A percentile compares a stretch with the other conserved stretches of the same genome.
phyloP scores from a whole-genome alignment of 2,329 filamentous ascomycete genomes.

The Pyrenophora tritici-repentis region DNA sequence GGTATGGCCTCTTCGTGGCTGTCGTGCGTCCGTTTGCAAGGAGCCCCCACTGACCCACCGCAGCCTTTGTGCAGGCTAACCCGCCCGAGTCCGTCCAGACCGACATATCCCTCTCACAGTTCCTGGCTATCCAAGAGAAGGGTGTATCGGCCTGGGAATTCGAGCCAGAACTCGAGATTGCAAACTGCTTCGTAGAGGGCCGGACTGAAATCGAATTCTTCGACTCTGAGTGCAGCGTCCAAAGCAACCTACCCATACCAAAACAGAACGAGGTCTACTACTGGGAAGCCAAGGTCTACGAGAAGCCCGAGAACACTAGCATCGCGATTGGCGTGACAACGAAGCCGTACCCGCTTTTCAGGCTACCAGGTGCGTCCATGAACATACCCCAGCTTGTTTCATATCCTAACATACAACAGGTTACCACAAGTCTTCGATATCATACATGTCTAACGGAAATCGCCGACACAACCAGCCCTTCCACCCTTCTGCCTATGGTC shows the following conservation, averaged over 20 bases:
- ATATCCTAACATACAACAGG: conserved; percentile 57
- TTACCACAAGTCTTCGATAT: conserved; percentile 89
- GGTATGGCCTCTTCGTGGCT: conserved; percentile 61
- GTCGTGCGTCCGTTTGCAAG: background rate
- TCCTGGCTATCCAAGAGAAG: conserved; percentile 97
- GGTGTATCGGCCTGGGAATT: conserved; percentile 99
- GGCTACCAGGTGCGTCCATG: conserved; percentile 75
- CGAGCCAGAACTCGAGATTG: conserved; percentile 97
- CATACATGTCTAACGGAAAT: conserved; percentile 85
- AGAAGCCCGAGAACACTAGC: conserved; percentile 87
- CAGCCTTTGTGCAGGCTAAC: conserved; percentile 92
- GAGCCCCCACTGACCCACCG: conserved; percentile 11
- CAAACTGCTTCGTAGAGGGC: conserved; percentile 96
- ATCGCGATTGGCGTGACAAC: conserved; percentile 94
- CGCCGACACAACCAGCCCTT: conserved; percentile 95
- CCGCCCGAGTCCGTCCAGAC: conserved; percentile 94
- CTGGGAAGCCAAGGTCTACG: conserved; percentile 98
- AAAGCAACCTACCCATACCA: conserved; percentile 93
- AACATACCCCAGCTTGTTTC: background rate
- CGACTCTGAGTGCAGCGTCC: conserved; percentile 95
- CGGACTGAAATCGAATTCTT: conserved; percentile 99
- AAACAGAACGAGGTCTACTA: conserved; percentile 99
- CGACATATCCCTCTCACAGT: conserved; percentile 96
- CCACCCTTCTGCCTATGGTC: conserved; percentile 76
- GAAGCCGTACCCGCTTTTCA: conserved; percentile 94